These are phyloP conservation scores for Melampsora abietis-canadensis DNA, from an alignment of 1,284 basidiomycete genomes.

Conservation along the genomic window DNA sequence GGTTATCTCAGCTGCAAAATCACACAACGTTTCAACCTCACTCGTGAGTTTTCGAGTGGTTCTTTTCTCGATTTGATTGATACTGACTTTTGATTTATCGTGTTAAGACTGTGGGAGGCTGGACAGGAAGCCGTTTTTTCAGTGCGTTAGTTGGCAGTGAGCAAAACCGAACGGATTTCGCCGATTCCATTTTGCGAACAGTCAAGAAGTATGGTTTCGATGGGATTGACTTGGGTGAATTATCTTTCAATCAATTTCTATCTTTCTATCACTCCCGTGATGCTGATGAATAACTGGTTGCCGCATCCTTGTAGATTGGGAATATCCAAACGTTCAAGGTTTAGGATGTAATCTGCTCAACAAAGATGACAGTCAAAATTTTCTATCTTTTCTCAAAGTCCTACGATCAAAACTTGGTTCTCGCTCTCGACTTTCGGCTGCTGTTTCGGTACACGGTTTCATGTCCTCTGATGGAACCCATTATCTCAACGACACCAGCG, in stretches of 20 bases:
- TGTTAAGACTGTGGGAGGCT: conserved; percentile 18
- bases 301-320: conserved; percentile 20
- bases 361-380: conserved; percentile 21
- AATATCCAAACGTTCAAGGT: conserved; percentile 40
- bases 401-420: conserved; percentile 24
- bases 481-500: conserved; percentile 22
- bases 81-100: not conserved
- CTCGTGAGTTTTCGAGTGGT: conserved; percentile 8
- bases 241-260: not conserved
- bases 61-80: not conserved
- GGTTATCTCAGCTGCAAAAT: conserved; percentile 26
- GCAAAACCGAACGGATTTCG: conserved; percentile 22
- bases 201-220: conserved; percentile 20
- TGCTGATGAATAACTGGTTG: too few relatives aligned
- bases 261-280: not conserved
- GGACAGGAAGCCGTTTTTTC: conserved; percentile 31
- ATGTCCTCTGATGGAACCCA: conserved; percentile 26
- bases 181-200: not conserved
- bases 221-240: conserved; percentile 21
- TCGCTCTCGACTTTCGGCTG: conserved; percentile 14
- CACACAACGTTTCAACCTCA: conserved; percentile 28
- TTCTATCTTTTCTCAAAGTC: conserved; percentile 15
- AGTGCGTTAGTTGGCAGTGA: conserved; percentile 26
- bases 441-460: conserved; percentile 33
- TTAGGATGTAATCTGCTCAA: conserved; percentile 30